These are phyloP conservation scores for Wickerhamiella lipophila DNA, from an alignment of 805 yeast species.

Conservation along the genomic window DNA sequence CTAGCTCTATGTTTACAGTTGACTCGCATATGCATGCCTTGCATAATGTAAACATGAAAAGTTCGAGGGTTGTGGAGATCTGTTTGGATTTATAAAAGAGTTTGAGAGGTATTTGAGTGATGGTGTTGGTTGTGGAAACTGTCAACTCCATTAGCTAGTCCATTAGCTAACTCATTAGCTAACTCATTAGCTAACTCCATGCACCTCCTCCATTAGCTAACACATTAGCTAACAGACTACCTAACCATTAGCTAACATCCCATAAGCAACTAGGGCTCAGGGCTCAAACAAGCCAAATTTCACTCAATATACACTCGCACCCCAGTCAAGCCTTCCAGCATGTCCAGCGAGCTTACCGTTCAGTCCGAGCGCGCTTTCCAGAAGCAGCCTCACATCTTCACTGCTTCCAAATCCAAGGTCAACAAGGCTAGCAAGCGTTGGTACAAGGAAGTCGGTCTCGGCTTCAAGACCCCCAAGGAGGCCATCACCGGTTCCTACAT, in stretches of 20 bases:
- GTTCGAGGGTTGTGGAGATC: too few species aligned
- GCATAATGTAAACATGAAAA: not conserved
- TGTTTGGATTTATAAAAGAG: too few species aligned
- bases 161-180: too few species aligned
- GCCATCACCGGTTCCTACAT: constrained; percentile 98
- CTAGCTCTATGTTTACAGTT: not conserved
- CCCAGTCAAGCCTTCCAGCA: constrained; percentile 24
- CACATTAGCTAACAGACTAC: too few species aligned
- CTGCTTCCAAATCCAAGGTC: constrained; percentile 99
- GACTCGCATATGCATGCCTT: constrained; percentile 1
- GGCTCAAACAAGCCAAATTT: constrained; percentile 3
- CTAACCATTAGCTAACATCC: too few species aligned
- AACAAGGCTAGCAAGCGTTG: constrained; percentile 99
- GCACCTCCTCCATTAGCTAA: too few species aligned
- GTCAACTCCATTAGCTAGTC: too few species aligned
- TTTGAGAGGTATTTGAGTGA: too few species aligned
- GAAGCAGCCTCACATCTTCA: constrained; percentile 99
- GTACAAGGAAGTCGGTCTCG: constrained; percentile 99
- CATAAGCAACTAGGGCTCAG: constrained; percentile 12
- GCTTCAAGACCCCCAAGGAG: constrained; percentile 99
- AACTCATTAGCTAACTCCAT: too few species aligned
- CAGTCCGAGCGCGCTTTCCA: constrained; percentile 99
- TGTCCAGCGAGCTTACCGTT: constrained; percentile 99
- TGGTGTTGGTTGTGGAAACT: too few species aligned
- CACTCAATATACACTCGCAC: constrained; percentile 9